Conservation (phyloP, 306 rosid species). For the Dryas drummondii region DNA sequence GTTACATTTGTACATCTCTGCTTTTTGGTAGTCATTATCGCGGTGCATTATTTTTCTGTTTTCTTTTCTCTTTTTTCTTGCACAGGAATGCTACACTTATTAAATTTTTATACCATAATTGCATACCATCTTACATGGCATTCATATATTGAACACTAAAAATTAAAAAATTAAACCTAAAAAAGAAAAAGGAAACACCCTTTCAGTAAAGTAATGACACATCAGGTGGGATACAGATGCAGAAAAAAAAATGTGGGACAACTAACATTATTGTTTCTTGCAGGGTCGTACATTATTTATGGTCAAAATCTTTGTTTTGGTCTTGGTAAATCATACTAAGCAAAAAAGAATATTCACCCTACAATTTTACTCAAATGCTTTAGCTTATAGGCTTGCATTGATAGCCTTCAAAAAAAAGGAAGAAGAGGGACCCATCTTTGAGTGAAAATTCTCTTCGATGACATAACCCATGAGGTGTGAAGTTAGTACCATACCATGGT, state of each 20-base stretch:
- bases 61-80: too few relatives aligned
- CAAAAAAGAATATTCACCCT: neutral
- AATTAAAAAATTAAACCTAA: too few relatives aligned
- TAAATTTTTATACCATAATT: too few relatives aligned
- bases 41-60: neutral
- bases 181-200: too few relatives aligned
- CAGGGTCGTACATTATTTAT: neutral
- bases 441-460: neutral
- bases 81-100: too few relatives aligned
- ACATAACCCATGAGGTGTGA: neutral
- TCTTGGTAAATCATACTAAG: slow-evolving; percentile 5
- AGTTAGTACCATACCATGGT: too few relatives aligned
- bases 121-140: too few relatives aligned
- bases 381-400: neutral
- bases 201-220: too few relatives aligned
- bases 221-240: too few relatives aligned
- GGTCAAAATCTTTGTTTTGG: slow-evolving; percentile 1
- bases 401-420: neutral
- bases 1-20: neutral
- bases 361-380: neutral
- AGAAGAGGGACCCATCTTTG: neutral
- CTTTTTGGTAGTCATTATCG: neutral
- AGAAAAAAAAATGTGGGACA: too few relatives aligned
- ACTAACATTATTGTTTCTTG: too few relatives aligned
- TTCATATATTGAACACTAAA: too few relatives aligned